These are phyloP conservation scores for Daedalea quercina DNA, from an alignment of 768 basidiomycete genomes.

Conservation along the genomic window DNA sequence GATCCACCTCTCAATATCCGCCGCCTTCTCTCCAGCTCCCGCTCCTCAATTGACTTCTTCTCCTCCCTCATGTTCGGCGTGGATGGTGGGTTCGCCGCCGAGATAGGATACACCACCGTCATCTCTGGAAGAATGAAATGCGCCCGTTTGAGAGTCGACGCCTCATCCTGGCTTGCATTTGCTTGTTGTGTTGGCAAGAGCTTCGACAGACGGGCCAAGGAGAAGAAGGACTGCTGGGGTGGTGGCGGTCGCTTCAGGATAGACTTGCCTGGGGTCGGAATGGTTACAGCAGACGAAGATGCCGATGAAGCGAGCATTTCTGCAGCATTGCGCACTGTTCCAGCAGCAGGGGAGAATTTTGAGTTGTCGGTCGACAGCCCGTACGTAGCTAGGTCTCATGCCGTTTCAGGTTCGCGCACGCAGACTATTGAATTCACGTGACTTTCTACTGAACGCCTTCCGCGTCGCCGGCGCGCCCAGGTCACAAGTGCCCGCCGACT, in stretches of 20 bases:
- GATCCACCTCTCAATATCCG: constrained; percentile 52
- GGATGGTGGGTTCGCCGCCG: constrained; percentile 75
- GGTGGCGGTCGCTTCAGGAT: constrained; percentile 77
- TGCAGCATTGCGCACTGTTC: constrained; percentile 14
- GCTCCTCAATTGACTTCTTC: constrained; percentile 71
- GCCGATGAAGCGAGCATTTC: constrained; percentile 47
- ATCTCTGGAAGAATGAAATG: constrained; percentile 88
- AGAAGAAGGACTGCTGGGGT: constrained; percentile 60
- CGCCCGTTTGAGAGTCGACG: constrained; percentile 72
- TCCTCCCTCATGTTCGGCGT: constrained; percentile 76
- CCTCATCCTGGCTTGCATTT: constrained; percentile 33
- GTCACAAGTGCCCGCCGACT: too few species aligned
- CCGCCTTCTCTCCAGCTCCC: constrained; percentile 61
- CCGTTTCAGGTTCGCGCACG: too few species aligned
- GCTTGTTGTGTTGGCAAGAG: constrained; percentile 55
- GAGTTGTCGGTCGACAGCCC: not conserved
- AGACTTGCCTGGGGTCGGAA: constrained; percentile 72
- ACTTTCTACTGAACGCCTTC: too few species aligned
- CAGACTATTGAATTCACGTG: too few species aligned
- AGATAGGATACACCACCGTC: constrained; percentile 87
- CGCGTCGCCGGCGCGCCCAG: too few species aligned
- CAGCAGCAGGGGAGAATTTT: not conserved
- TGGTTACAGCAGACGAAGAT: constrained; percentile 76
- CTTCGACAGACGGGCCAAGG: constrained; percentile 53
- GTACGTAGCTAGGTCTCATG: too few species aligned